phyloP scores from a whole-genome alignment of 2,329 filamentous ascomycete genomes.

The Tolypocladium amazonense region DNA sequence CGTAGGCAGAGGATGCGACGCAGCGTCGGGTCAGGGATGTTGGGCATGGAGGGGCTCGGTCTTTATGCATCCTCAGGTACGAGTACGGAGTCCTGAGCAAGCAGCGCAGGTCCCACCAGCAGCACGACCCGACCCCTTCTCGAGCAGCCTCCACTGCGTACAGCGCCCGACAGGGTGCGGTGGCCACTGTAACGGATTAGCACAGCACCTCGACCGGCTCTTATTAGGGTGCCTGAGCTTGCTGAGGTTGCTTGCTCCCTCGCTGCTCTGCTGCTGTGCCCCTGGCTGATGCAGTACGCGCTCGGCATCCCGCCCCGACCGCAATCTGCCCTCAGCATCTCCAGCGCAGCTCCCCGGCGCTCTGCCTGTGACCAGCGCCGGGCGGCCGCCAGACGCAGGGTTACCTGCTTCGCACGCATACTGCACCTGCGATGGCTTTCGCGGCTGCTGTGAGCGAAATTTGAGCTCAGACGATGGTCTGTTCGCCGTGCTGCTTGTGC shows the following conservation, averaged over 20 bases:
- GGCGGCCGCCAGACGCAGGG: background rate
- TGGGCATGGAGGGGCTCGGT: conserved; percentile 6
- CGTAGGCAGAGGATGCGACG: background rate
- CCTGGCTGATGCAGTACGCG: background rate
- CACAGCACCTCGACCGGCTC: too few relatives aligned
- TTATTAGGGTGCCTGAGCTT: too few relatives aligned
- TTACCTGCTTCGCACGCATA: background rate
- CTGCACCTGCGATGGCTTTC: background rate
- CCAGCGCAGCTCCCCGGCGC: background rate
- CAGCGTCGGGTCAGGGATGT: conserved; percentile 3
- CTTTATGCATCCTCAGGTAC: background rate
- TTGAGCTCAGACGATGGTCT: background rate
- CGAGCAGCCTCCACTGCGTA: background rate
- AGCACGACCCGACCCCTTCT: background rate
- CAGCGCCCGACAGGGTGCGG: too few relatives aligned
- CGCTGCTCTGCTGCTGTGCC: background rate
- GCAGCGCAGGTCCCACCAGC: background rate
- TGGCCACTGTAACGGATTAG: too few relatives aligned
- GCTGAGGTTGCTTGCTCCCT: too few relatives aligned
- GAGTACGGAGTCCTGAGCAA: background rate
- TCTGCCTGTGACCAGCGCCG: background rate
- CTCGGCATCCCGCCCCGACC: background rate
- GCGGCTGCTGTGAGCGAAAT: background rate
- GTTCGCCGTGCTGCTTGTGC: background rate
- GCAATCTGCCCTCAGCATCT: background rate